Percentiles rank a stretch among this genome's conserved stretches.
Evolutionary conservation across 2,329 filamentous ascomycete genomes (phyloP).

Genomic region (Triangularia setosa): DNA sequence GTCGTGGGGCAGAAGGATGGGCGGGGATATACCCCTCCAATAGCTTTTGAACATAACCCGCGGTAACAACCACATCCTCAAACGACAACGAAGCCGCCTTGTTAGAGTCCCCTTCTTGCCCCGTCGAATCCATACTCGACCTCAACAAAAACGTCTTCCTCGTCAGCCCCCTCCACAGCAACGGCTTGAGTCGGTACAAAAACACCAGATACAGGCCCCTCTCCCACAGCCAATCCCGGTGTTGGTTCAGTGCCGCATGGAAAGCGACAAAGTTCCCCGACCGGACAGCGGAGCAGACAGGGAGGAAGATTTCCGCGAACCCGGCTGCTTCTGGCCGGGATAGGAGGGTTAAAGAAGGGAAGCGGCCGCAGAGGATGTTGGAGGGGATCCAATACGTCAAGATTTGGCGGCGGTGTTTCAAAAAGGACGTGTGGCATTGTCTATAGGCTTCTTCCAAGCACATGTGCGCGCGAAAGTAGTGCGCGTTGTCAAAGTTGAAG

Average conservation of each 20-base stretch:
- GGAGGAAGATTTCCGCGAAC: slow-evolving; percentile 64
- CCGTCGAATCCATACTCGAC: slow-evolving; percentile 33
- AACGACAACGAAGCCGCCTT: slow-evolving; percentile 68
- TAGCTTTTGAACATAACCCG: slow-evolving; percentile 60
- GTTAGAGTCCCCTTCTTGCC: slow-evolving; percentile 30
- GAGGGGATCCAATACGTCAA: slow-evolving; percentile 78
- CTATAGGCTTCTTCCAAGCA: slow-evolving; percentile 77
- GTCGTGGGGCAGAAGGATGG: slow-evolving; percentile 26
- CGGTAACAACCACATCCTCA: slow-evolving; percentile 60
- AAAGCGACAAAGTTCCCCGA: slow-evolving; percentile 72
- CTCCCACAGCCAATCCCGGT: slow-evolving; percentile 67
- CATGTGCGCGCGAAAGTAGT: slow-evolving; percentile 72
- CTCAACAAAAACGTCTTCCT: slow-evolving; percentile 69
- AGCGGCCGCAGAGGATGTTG: slow-evolving; percentile 80
- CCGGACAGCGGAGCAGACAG: slow-evolving; percentile 68
- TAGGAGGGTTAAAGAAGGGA: slow-evolving; percentile 67
- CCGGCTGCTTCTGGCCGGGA: slow-evolving; percentile 63
- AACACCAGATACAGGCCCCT: slow-evolving; percentile 74
- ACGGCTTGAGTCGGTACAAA: slow-evolving; percentile 70
- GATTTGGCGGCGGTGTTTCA: slow-evolving; percentile 72
- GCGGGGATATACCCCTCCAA: slow-evolving; percentile 55
- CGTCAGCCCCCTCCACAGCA: slow-evolving; percentile 80
- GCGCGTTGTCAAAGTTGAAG: slow-evolving; percentile 80
- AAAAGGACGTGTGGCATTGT: slow-evolving; percentile 58
- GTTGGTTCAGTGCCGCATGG: slow-evolving; percentile 60